Evolutionary conservation across 768 basidiomycete genomes (phyloP).

Genomic region (Suillus subaureus): DNA sequence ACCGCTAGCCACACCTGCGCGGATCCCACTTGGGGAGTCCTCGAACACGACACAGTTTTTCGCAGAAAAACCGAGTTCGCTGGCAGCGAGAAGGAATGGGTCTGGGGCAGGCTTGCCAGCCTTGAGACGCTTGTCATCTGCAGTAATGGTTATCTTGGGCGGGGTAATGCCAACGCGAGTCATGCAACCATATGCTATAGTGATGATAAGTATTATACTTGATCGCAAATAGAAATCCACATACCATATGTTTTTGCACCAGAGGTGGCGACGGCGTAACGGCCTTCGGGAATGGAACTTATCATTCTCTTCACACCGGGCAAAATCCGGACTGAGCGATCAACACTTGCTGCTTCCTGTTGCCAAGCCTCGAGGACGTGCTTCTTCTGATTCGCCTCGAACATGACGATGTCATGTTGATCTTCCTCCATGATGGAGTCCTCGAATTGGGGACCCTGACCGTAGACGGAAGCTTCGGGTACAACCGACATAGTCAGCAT

Average conservation of each 20-base stretch:
- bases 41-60: conserved; percentile 77
- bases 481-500: conserved; percentile 41
- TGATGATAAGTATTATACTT: neutral
- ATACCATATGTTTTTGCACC: conserved; percentile 71
- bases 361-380: conserved; percentile 52
- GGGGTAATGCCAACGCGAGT: conserved; percentile 68
- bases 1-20: conserved; percentile 71
- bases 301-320: conserved; percentile 72
- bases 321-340: conserved; percentile 68
- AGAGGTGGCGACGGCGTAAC: conserved; percentile 73
- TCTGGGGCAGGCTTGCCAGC: conserved; percentile 66
- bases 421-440: conserved; percentile 38
- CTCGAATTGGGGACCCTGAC: conserved; percentile 26
- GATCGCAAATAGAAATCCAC: conserved; percentile 19
- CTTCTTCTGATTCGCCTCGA: conserved; percentile 29
- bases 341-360: conserved; percentile 54
- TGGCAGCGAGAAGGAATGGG: conserved; percentile 63
- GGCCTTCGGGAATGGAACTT: conserved; percentile 62
- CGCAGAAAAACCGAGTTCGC: conserved; percentile 56
- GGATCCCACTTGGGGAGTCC: conserved; percentile 69
- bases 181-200: conserved; percentile 65
- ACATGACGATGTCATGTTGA: conserved; percentile 33
- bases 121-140: conserved; percentile 73
- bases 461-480: conserved; percentile 30
- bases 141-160: conserved; percentile 71